Conservation (phyloP, 2,329 filamentous ascomycete species). For the Neoascochyta sp. region DNA sequence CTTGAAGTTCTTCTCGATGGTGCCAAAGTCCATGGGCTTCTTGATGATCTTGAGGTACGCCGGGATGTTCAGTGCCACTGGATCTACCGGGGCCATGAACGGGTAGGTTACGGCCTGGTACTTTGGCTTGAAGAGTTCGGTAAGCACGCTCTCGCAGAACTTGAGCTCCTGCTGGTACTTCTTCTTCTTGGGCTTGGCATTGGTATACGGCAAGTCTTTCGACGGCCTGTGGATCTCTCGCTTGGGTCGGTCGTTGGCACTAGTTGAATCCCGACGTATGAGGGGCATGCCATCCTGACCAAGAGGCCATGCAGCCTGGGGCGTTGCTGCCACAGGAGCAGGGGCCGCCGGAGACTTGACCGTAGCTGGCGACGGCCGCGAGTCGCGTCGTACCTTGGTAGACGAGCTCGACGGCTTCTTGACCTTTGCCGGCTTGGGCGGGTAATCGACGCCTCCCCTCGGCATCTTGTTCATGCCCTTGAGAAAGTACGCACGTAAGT, state of each 20-base stretch:
- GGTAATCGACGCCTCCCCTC: conserved; percentile 52
- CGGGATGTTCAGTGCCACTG: conserved; percentile 89
- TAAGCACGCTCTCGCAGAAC: conserved; percentile 79
- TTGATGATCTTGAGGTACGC: conserved; percentile 92
- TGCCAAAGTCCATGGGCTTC: conserved; percentile 90
- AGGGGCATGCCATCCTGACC: conserved; percentile 73
- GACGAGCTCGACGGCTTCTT: conserved; percentile 33
- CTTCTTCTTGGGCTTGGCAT: conserved; percentile 82
- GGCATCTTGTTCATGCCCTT: conserved; percentile 60
- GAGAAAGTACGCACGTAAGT: conserved; percentile 57
- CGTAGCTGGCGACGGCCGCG: conserved; percentile 41
- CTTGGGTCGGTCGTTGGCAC: conserved; percentile 78
- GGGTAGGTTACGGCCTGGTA: conserved; percentile 65
- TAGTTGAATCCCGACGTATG: conserved; percentile 80
- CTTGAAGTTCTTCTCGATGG: conserved; percentile 73
- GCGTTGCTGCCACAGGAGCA: conserved; percentile 40
- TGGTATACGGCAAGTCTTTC: conserved; percentile 84
- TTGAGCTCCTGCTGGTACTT: conserved; percentile 83
- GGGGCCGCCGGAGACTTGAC: conserved; percentile 45
- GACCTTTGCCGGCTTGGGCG: conserved; percentile 55
- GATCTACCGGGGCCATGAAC: conserved; percentile 84
- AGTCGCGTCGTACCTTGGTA: conserved; percentile 48
- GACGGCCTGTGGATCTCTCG: conserved; percentile 87
- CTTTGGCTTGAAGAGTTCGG: conserved; percentile 72
- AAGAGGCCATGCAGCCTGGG: conserved; percentile 64